Base-by-base conservation (phyloP, 2,329 filamentous ascomycete species). In the Aspergillus terreus region DNA sequence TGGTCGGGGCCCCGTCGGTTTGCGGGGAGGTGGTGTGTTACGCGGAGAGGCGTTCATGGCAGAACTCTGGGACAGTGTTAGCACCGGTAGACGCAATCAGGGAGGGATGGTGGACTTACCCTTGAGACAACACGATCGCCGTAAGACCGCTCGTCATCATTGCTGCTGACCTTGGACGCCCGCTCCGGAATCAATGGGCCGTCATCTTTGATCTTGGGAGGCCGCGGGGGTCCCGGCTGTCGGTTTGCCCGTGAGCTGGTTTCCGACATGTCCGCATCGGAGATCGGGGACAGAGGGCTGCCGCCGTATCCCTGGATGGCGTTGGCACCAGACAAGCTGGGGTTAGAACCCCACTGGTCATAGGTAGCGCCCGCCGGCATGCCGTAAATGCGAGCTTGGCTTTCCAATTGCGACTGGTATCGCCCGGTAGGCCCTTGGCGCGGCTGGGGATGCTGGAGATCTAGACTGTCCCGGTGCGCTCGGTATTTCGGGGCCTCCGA, bases 371-470 rank as follows among this genome's bases (percentile, higher is more conserved):
- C 50, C 4, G 44, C 33, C 14, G 54, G 52, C 36, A 41, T 46
- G 7, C 55, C 71, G 58, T 79, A 85, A 41, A 76, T 72, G 47
- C 82, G 78, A 12, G 83, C 83, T 63, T 85, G 78, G 2, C 76
- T 78, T 66, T 86, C 83, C 9, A 86, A 73, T 17, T 81, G 78
- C 48, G 77, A 78, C 61, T 85, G 82, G 61, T 84, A 83, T 35
- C 82, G 81, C 36, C 78, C 78, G 2, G 82, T 84, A 2, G 82
- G 79, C 2, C 83, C 83, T 54, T 79, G 80, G 33, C 82, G 77
- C 12, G 83, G 83, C 63, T 86, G 83, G 11, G 83, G 83, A 61
- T 86, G 83, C 59, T 85, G 78, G 41, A 86, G 69, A 57, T 85
- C 82, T 51, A 85, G 65, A 46, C 82, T 85, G 63, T 84, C 82